phyloP scores from a whole-genome alignment of 495 filamentous ascomycete genomes.

The Neurospora sp. region DNA sequence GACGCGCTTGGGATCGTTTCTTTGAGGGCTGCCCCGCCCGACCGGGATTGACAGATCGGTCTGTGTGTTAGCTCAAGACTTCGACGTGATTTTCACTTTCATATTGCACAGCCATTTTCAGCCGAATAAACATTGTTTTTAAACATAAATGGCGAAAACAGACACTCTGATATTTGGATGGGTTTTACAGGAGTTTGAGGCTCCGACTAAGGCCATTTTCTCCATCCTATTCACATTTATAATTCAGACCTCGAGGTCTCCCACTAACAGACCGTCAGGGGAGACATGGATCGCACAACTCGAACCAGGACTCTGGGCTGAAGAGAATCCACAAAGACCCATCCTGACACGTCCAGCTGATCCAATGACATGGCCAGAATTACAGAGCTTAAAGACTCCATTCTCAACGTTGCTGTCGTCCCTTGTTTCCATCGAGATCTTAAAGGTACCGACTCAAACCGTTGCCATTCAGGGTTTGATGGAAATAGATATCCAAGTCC shows the following conservation, averaged over 20 bases:
- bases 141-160: too few relatives aligned
- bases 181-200: too few relatives aligned
- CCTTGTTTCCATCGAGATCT: background rate
- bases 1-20: background rate
- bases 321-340: background rate
- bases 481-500: background rate
- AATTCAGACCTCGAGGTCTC: background rate
- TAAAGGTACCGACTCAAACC: background rate
- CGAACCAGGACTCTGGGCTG: background rate
- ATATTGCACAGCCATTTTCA: too few relatives aligned
- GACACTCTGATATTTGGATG: too few relatives aligned
- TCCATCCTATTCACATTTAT: background rate
- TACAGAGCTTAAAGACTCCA: background rate
- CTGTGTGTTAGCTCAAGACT: background rate
- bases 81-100: background rate
- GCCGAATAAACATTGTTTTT: too few relatives aligned
- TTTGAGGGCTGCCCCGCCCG: background rate
- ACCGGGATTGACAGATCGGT: background rate
- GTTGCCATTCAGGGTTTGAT: background rate
- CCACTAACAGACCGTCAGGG: background rate
- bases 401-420: background rate
- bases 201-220: accelerated
- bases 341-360: background rate
- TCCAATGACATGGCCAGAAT: background rate
- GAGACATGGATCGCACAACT: background rate